These are phyloP conservation scores for Aspergillus sclerotiicarbonarius DNA, from an alignment of 495 filamentous ascomycete species.

Conservation along the genomic window DNA sequence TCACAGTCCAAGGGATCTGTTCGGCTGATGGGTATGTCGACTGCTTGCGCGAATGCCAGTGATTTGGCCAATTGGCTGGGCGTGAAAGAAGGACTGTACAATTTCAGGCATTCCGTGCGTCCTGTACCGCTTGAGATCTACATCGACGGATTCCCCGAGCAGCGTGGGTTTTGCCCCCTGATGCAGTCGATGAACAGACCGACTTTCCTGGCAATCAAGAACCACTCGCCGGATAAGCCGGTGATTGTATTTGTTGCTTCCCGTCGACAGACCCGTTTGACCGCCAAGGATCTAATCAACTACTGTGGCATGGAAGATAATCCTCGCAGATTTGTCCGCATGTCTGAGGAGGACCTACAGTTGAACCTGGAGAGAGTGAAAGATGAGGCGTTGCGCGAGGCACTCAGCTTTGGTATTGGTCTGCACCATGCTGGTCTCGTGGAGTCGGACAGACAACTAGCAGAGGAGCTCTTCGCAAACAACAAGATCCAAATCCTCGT, in stretches of 20 bases:
- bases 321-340: slow-evolving; percentile 83
- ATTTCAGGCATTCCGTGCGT: slow-evolving; percentile 96
- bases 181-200: slow-evolving; percentile 99
- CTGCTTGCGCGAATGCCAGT: slow-evolving; percentile 91
- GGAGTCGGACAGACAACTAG: slow-evolving; percentile 84
- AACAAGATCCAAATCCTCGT: slow-evolving; percentile 98
- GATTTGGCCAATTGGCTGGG: slow-evolving; percentile 97
- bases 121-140: slow-evolving; percentile 94
- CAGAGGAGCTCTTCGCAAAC: slow-evolving; percentile 92
- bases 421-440: slow-evolving; percentile 96
- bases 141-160: slow-evolving; percentile 96
- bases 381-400: slow-evolving; percentile 86
- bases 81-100: slow-evolving; percentile 95
- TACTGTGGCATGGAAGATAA: slow-evolving; percentile 99
- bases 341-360: slow-evolving; percentile 93
- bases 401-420: slow-evolving; percentile 93
- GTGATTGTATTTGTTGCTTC: slow-evolving; percentile 99
- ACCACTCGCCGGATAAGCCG: slow-evolving; percentile 91
- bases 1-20: slow-evolving; percentile 83
- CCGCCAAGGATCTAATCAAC: slow-evolving; percentile 93
- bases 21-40: slow-evolving; percentile 94
- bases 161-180: slow-evolving; percentile 91
- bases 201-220: slow-evolving; percentile 94
- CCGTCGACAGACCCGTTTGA: slow-evolving; percentile 89
- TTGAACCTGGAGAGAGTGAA: slow-evolving; percentile 80